Evolutionary conservation across 768 basidiomycete species (phyloP).

Genomic region (Lyophyllum decastes): DNA sequence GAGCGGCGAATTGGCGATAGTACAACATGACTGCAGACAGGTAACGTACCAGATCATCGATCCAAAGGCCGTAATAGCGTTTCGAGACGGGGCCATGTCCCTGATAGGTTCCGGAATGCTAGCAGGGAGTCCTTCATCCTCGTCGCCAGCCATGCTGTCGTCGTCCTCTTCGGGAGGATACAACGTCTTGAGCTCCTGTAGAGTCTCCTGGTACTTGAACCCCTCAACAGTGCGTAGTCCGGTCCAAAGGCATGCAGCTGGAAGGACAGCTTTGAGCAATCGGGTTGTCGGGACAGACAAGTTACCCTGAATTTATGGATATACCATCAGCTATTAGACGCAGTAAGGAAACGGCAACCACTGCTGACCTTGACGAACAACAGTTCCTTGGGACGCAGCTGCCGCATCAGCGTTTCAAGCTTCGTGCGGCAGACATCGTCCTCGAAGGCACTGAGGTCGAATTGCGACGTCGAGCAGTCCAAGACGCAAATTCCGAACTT

Average conservation of each 20-base stretch:
- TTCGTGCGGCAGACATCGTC: constrained; percentile 93
- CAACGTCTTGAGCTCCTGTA: constrained; percentile 66
- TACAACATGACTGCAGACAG: constrained; percentile 17
- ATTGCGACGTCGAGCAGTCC: constrained; percentile 95
- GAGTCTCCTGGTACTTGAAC: constrained; percentile 68
- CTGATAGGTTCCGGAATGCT: constrained; percentile 73
- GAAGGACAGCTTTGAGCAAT: constrained; percentile 78
- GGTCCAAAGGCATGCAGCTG: constrained; percentile 86
- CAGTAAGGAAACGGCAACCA: neutral
- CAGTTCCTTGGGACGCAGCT: constrained; percentile 89
- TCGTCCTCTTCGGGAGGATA: constrained; percentile 52
- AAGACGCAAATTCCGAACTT: constrained; percentile 88
- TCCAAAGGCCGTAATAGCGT: constrained; percentile 85
- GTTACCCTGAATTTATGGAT: constrained; percentile 59
- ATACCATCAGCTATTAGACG: neutral
- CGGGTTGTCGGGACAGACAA: constrained; percentile 82
- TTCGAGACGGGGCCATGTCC: constrained; percentile 62
- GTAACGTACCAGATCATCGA: constrained; percentile 81
- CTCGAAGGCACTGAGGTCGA: constrained; percentile 85
- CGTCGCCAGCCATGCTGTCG: constrained; percentile 44
- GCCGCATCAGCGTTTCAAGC: constrained; percentile 91
- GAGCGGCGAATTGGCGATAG: constrained; percentile 8
- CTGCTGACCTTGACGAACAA: constrained; percentile 78
- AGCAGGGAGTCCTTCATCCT: constrained; percentile 41
- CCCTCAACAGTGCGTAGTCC: constrained; percentile 84